Evolutionary conservation across 495 filamentous ascomycete species (phyloP).

Genomic region (Hypoxylon trugodes): DNA sequence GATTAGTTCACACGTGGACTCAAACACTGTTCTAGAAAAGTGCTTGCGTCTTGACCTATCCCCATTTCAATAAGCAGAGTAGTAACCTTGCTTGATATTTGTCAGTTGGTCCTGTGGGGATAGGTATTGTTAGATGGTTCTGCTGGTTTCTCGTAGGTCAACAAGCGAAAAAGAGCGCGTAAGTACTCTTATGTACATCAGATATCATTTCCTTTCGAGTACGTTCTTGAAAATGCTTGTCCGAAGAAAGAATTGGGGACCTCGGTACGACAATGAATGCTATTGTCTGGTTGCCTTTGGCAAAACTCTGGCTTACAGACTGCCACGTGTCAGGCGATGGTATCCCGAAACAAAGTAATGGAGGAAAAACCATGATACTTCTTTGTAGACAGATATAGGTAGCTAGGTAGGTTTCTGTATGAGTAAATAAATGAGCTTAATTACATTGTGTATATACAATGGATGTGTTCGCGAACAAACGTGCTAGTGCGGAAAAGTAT

Average conservation of each 20-base stretch:
- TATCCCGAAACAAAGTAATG: conserved; percentile 7
- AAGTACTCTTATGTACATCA: conserved; percentile 6
- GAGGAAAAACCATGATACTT: not conserved
- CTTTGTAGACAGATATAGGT: not conserved
- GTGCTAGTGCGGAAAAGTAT: no score
- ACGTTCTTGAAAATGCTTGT: conserved; percentile 28
- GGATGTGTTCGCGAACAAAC: no score
- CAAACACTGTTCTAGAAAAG: no score
- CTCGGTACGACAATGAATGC: not conserved
- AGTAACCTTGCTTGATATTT: no score
- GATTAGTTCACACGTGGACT: no score
- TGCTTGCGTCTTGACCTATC: no score
- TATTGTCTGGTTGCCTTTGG: conserved; percentile 26
- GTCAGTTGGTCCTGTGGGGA: no score
- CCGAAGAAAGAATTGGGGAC: not conserved
- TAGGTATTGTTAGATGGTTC: no score
- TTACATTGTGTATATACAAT: not conserved
- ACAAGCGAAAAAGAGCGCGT: not conserved
- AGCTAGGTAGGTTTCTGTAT: not conserved
- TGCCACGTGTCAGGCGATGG: not conserved
- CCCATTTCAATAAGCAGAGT: no score
- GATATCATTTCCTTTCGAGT: not conserved
- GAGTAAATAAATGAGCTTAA: not conserved
- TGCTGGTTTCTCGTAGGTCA: not conserved
- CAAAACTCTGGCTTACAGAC: not conserved